Evolutionary conservation across 257 asterid genomes (phyloP).

Genomic region (Linaria vulgaris): DNA sequence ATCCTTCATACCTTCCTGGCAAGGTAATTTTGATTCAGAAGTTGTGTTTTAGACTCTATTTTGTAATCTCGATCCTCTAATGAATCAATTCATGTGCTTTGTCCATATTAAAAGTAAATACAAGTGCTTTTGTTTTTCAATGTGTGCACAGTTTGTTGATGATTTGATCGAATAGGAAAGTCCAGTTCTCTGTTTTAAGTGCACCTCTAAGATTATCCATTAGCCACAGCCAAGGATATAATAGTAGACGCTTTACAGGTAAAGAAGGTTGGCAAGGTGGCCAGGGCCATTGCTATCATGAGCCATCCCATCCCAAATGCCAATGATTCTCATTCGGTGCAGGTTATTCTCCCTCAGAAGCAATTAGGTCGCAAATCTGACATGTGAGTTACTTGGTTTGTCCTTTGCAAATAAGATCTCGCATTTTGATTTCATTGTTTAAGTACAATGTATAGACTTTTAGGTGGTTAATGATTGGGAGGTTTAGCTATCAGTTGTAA

Average conservation of each 20-base stretch:
- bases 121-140: slow-evolving; percentile 16
- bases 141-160: background rate
- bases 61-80: background rate
- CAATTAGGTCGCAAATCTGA: slow-evolving; percentile 92
- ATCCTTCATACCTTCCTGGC: slow-evolving; percentile 81
- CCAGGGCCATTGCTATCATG: slow-evolving; percentile 88
- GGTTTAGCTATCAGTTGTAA: too few relatives aligned
- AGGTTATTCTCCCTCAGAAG: slow-evolving; percentile 93
- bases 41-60: slow-evolving; percentile 15
- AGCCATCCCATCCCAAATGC: slow-evolving; percentile 94
- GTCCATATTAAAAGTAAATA: background rate
- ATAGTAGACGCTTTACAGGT: slow-evolving; percentile 41
- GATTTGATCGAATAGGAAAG: background rate
- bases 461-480: too few relatives aligned
- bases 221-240: slow-evolving; percentile 13
- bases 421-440: slow-evolving; percentile 17
- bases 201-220: background rate
- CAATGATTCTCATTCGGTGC: slow-evolving; percentile 82
- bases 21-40: slow-evolving; percentile 50
- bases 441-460: slow-evolving; percentile 5
- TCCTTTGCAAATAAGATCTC: slow-evolving; percentile 7
- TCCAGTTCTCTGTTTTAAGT: slow-evolving; percentile 14
- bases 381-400: slow-evolving; percentile 51
- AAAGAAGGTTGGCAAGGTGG: slow-evolving; percentile 82
- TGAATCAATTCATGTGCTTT: background rate